A percentile compares a stretch with the other conserved stretches of the same genome.
These are phyloP conservation scores for Carex pumila DNA, from an alignment of 176 grass and related monocot genomes.

Conservation along the genomic window DNA sequence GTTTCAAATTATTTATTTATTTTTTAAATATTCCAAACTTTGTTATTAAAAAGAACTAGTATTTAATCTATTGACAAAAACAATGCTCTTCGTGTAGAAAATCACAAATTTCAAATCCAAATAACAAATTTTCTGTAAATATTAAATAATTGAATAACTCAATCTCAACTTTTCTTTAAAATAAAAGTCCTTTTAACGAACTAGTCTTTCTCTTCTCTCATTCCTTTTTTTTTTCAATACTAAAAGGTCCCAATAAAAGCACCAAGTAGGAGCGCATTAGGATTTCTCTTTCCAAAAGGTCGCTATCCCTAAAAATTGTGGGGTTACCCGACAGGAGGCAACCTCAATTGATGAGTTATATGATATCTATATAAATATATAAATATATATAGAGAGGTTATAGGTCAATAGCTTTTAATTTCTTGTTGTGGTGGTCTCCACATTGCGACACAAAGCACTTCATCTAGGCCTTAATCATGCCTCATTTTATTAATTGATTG, in stretches of 20 bases:
- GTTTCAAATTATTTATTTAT: no score
- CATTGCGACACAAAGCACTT: conserved; percentile 36
- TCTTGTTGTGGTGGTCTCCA: conserved; percentile 61
- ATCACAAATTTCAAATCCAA: neutral
- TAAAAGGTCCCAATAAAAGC: neutral
- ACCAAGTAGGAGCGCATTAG: neutral
- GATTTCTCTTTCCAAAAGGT: neutral
- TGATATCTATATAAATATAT: neutral
- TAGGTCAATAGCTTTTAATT: conserved; percentile 37
- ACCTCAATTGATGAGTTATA: conserved; percentile 41
- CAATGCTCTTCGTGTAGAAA: rapidly evolving
- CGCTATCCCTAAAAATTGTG: conserved; percentile 28
- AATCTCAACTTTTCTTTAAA: no score
- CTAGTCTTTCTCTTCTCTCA: neutral
- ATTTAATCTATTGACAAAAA: neutral
- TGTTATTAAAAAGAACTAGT: neutral
- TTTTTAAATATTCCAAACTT: no score
- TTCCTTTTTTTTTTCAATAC: neutral
- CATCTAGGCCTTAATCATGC: conserved; percentile 33
- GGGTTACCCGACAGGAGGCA: conserved; percentile 46
- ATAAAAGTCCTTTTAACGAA: neutral
- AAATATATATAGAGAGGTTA: neutral
- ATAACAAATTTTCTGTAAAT: neutral
- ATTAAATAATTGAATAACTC: neutral
- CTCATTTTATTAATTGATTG: conserved; percentile 42